These are phyloP conservation scores for Monosporascus cannonballus DNA, from an alignment of 2,329 filamentous ascomycete species.

Conservation along the genomic window DNA sequence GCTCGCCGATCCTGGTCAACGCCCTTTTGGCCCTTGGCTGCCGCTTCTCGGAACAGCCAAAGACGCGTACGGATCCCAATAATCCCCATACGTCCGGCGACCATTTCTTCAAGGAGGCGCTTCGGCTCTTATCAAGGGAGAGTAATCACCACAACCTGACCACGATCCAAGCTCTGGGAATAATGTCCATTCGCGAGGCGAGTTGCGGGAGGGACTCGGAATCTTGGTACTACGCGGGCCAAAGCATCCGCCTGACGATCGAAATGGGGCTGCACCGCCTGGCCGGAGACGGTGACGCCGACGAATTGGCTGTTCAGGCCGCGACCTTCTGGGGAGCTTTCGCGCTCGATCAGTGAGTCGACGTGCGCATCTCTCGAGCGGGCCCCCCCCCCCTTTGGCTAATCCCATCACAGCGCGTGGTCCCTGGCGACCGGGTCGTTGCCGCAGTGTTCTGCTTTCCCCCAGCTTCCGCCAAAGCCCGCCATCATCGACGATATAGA, in stretches of 20 bases:
- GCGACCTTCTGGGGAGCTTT: slow-evolving; percentile 59
- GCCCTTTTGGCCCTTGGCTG: slow-evolving; percentile 61
- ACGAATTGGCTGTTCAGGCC: slow-evolving; percentile 51
- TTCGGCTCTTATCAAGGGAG: slow-evolving; percentile 53
- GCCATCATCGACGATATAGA: slow-evolving; percentile 55
- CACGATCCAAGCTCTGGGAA: slow-evolving; percentile 67
- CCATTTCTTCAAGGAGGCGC: slow-evolving; percentile 67
- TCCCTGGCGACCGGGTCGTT: slow-evolving; percentile 58
- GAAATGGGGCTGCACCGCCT: slow-evolving; percentile 64
- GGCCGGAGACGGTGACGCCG: slow-evolving; percentile 41
- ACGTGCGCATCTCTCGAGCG: background rate
- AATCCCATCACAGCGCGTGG: slow-evolving; percentile 46
- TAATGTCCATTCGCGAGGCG: slow-evolving; percentile 71
- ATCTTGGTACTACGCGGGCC: slow-evolving; percentile 66
- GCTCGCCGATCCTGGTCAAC: slow-evolving; percentile 61
- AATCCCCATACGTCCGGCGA: slow-evolving; percentile 63
- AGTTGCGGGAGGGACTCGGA: slow-evolving; percentile 67
- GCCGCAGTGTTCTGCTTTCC: slow-evolving; percentile 53
- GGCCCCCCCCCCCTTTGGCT: slow-evolving; percentile 8
- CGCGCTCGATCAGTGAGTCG: slow-evolving; percentile 56
- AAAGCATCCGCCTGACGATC: slow-evolving; percentile 65
- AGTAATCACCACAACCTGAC: slow-evolving; percentile 57
- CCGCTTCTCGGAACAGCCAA: slow-evolving; percentile 59
- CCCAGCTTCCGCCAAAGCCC: slow-evolving; percentile 52
- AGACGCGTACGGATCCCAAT: slow-evolving; percentile 55